Base-by-base conservation (phyloP, 257 asterid species). In the Solanum sitiens region DNA sequence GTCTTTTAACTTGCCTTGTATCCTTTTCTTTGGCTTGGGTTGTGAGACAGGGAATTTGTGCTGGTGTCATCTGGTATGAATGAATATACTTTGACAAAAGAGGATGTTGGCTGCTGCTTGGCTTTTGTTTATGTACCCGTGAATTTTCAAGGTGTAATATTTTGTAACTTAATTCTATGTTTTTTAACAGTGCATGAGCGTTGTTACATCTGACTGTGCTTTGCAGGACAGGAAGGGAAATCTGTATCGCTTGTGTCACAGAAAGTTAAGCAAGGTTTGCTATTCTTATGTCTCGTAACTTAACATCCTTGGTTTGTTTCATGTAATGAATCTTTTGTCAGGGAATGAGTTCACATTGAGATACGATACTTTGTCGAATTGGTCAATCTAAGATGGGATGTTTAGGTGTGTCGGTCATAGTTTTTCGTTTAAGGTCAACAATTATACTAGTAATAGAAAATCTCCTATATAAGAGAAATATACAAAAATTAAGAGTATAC, bases 171-270 rank as follows among this genome's bases (percentile, higher is more conserved):
- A 27, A 50, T 82, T 47, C 70, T 44, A 27, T 50, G 45, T 16
- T 6, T 18, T 30, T 82, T 82, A 30, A 10, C 15, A 27, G 85
- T 82, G 70, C 85, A 50, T 50, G 70, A 82, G 68, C 6, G 10
- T 50, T 50, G 85, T 86, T 53, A 77, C 75, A 86, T 74, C 83
- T 65, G 13, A 74, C 32, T 85, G 50, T 84, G 83, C 77, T 86
- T 89, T 89, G 82, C 97, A 97, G 99, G 99, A 53, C 94, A 93
- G 92, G 99, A 97, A 92, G 99, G 99, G 87, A 92, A 93, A 75
- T 93, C 98, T 84, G 50, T 93, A 92, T 93, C 98, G 14, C 88
- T 75, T 35, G 89, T 92, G 87, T 96, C 98, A 80, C 94, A 92
- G 92, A 91, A 90, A 77, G 91, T 96, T 63, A 96, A 93, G 92